Conservation (phyloP, 2,329 filamentous ascomycete species). For the Pleoardoris graminearum region DNA sequence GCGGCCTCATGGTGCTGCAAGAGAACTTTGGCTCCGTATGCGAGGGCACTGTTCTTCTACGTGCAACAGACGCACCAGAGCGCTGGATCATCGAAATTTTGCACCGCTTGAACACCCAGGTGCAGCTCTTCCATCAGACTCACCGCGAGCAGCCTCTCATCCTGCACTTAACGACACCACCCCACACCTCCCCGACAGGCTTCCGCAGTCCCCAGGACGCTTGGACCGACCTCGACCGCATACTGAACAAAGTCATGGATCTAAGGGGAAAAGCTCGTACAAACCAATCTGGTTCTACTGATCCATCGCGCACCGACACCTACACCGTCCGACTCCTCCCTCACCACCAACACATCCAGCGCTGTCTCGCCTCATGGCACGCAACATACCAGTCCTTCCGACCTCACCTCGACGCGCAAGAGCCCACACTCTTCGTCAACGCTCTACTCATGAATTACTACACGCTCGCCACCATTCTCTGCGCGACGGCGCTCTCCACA, state of each 20-base stretch:
- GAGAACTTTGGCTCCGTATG: slow-evolving; percentile 19
- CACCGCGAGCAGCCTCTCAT: not conserved
- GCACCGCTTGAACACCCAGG: slow-evolving; percentile 21
- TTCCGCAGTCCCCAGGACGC: slow-evolving; percentile 10
- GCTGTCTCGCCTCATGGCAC: not conserved
- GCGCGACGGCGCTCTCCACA: not conserved
- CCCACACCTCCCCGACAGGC: not conserved
- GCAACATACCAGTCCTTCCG: not conserved
- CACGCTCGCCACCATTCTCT: slow-evolving; percentile 12
- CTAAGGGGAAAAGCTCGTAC: not conserved
- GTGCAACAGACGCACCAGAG: slow-evolving; percentile 39
- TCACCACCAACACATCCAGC: not conserved
- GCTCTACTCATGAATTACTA: slow-evolving; percentile 7
- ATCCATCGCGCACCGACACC: not conserved
- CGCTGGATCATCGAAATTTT: slow-evolving; percentile 53
- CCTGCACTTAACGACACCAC: not conserved
- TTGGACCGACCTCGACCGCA: slow-evolving; percentile 4
- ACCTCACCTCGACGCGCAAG: not conserved
- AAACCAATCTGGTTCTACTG: not conserved
- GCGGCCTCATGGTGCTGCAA: slow-evolving; percentile 44
- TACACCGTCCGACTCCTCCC: not conserved
- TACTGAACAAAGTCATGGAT: slow-evolving; percentile 5
- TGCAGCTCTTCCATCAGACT: slow-evolving; percentile 12
- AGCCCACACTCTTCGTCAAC: slow-evolving; percentile 1
- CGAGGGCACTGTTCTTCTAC: slow-evolving; percentile 9